Evolutionary conservation across 305 asterid species (phyloP).

Genomic region (Rubia tinctorum): DNA sequence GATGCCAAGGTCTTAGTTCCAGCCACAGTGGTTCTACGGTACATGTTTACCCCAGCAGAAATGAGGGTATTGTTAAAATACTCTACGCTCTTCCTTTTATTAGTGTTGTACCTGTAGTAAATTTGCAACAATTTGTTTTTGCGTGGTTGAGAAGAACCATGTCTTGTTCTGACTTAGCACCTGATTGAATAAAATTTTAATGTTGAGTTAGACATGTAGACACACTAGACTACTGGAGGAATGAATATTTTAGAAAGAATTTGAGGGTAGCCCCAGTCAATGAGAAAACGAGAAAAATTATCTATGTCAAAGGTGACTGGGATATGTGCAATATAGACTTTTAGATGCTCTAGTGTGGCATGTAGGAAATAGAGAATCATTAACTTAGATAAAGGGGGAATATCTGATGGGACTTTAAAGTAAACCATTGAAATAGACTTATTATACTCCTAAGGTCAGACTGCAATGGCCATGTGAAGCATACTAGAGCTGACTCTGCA

Average conservation of each 20-base stretch:
- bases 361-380: background rate
- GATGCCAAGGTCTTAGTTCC: slow-evolving; percentile 76
- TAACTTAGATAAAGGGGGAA: background rate
- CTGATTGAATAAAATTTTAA: background rate
- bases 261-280: background rate
- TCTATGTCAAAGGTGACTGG: background rate
- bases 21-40: slow-evolving; percentile 76
- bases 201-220: background rate
- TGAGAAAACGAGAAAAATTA: background rate
- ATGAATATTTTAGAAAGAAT: background rate
- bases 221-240: background rate
- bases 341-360: background rate
- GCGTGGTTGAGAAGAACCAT: background rate
- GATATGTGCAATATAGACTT: background rate
- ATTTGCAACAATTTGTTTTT: background rate
- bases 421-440: background rate
- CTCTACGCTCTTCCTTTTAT: background rate
- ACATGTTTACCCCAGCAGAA: slow-evolving; percentile 91
- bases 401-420: background rate
- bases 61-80: slow-evolving; percentile 55
- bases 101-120: background rate
- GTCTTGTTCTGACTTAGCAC: background rate
- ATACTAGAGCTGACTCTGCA: background rate
- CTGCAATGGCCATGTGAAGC: background rate
- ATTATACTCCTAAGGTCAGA: background rate